These are phyloP conservation scores for Globisporangium uncinulatum DNA, from an alignment of 352 stramenopile genomes.

Conservation along the genomic window DNA sequence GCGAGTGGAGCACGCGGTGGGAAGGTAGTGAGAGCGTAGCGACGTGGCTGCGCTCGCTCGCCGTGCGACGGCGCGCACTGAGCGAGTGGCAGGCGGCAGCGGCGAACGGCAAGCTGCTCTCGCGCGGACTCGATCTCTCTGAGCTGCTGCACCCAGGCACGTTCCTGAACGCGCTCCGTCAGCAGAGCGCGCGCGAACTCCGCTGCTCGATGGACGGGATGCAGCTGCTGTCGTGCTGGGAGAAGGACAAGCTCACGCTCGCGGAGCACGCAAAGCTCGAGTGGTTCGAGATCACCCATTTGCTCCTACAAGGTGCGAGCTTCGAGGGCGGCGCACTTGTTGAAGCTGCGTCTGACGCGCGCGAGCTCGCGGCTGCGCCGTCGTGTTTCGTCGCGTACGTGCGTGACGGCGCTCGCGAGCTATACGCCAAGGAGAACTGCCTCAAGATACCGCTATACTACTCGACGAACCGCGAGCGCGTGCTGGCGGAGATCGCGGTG, in stretches of 20 bases:
- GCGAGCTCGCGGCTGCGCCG: conserved; percentile 77
- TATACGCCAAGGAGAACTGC: conserved; percentile 67
- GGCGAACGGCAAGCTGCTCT: conserved; percentile 55
- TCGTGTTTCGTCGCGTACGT: conserved; percentile 81
- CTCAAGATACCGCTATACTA: conserved; percentile 84
- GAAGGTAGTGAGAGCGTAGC: conserved; percentile 68
- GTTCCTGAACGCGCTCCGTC: conserved; percentile 92
- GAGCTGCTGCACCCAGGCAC: conserved; percentile 92
- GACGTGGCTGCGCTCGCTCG: conserved; percentile 80
- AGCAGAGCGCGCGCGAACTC: conserved; percentile 84
- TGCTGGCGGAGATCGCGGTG: conserved; percentile 81
- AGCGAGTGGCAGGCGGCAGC: conserved; percentile 77
- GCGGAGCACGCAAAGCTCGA: conserved; percentile 30
- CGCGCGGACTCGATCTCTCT: conserved; percentile 77
- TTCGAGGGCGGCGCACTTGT: conserved; percentile 78
- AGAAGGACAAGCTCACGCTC: conserved; percentile 52
- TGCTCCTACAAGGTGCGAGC: conserved; percentile 85
- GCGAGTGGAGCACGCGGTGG: conserved; percentile 79
- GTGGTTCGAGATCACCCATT: conserved; percentile 75
- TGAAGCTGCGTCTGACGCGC: conserved; percentile 74
- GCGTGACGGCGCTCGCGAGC: conserved; percentile 65
- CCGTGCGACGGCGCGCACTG: conserved; percentile 77
- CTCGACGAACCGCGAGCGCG: conserved; percentile 55
- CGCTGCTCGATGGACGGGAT: conserved; percentile 89
- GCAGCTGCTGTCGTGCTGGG: conserved; percentile 88